Percentiles rank a stretch among this genome's conserved stretches.
These are phyloP conservation scores for Achlya hypogyna DNA, from an alignment of 352 stramenopile genomes.

Conservation along the genomic window DNA sequence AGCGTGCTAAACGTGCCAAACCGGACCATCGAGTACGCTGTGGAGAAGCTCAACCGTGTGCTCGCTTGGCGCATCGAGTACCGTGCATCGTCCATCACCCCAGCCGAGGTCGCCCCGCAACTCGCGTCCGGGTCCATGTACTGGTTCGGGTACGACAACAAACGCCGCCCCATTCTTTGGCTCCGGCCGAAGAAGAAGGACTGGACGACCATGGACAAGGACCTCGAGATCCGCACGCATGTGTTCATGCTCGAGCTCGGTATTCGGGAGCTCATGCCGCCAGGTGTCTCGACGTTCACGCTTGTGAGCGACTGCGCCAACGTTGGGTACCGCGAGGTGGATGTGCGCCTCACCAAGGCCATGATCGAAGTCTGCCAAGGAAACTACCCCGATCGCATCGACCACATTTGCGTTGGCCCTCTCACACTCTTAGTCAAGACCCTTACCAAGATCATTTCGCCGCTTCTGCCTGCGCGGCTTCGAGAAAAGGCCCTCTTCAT, in stretches of 20 bases:
- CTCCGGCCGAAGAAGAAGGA: slow-evolving; percentile 50
- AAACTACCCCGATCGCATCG: slow-evolving; percentile 60
- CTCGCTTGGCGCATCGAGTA: slow-evolving; percentile 43
- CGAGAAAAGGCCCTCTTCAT: slow-evolving; percentile 50
- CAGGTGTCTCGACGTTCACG: slow-evolving; percentile 46
- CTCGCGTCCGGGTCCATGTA: slow-evolving; percentile 51
- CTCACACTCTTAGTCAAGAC: slow-evolving; percentile 46
- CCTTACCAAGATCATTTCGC: slow-evolving; percentile 39
- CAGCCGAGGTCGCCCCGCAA: slow-evolving; percentile 37
- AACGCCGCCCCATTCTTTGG: slow-evolving; percentile 58
- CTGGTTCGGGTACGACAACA: slow-evolving; percentile 60
- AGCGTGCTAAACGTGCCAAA: slow-evolving; percentile 50
- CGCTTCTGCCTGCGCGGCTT: slow-evolving; percentile 41
- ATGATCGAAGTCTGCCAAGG: slow-evolving; percentile 46
- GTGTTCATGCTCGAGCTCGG: slow-evolving; percentile 49
- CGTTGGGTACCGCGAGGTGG: slow-evolving; percentile 37
- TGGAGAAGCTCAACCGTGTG: slow-evolving; percentile 46
- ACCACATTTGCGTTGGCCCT: slow-evolving; percentile 42
- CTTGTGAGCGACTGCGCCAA: slow-evolving; percentile 46
- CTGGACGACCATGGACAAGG: slow-evolving; percentile 45
- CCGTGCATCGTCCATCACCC: slow-evolving; percentile 27
- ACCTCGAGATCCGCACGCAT: slow-evolving; percentile 44
- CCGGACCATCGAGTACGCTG: slow-evolving; percentile 43
- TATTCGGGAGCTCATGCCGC: slow-evolving; percentile 44
- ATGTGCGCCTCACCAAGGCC: slow-evolving; percentile 47